Base-by-base conservation (phyloP, 2,329 filamentous ascomycete species). In the Lomentospora prolificans region DNA sequence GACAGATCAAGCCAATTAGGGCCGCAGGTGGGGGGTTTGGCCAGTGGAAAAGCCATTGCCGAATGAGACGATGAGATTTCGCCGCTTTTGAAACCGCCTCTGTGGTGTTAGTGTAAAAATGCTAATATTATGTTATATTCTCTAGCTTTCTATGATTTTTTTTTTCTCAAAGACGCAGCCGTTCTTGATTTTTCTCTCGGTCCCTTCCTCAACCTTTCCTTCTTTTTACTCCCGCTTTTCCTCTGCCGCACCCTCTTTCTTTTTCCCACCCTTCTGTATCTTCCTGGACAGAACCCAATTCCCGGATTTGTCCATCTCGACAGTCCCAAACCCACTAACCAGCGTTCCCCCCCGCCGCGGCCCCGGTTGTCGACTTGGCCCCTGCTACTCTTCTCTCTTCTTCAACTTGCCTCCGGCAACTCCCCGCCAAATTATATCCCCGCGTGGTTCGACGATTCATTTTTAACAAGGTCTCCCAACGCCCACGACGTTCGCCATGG, bases 401-500 rank as follows among this genome's bases (percentile, higher is more conserved):
- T n/a, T 39, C 33, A 4, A n/a, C n/a, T n/a, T n/a, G n/a, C n/a
- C n/a, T 12, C 30, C 30, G 7, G 12, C 30, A 33, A 33, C 30
- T 33, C 30, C 12, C 12, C 30, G 30, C 30, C 30, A 12, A 33
- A 33, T 33, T 12, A 7, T 12, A 6, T 7, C 6, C 7, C 30
- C 30, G 12, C 30, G 30, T 7, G 6, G 6, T 12, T 33, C 30
- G 7, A 33, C 30, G 30, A 33, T 33, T 12, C 30, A 7, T 33
- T 33, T 33, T 6, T 12, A 33, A 33, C n/a, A n/a, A n/a, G 33
- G 33, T 39, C 31, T 27, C 36, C 12, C 24, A 41, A 25, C 8
- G 31, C 51, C n/a, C 30, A 33, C 30, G 30, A 39, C 58, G 8
- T 31, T 51, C 62, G 69, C 60, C 66, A 99, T 99, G 94, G 94